Conservation (phyloP, 164 flowering plant species). For the Tetracentron sinense region DNA sequence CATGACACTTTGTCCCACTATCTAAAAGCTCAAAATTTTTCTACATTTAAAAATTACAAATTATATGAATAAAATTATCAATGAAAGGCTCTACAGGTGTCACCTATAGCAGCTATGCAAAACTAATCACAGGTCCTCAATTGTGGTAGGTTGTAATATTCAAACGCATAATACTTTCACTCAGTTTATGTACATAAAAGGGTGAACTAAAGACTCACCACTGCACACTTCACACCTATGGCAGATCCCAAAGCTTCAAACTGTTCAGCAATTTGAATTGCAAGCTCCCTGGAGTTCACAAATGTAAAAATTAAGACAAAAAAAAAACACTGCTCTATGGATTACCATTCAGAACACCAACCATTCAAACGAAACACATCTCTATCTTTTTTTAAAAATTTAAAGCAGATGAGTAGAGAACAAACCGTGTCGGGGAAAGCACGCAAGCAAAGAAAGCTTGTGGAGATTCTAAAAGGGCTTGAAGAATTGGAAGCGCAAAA, state of each 20-base stretch:
- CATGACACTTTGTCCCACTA: too few species aligned
- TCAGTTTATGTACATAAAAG: neutral
- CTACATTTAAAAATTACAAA: too few species aligned
- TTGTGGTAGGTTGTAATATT: too few species aligned
- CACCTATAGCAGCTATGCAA: too few species aligned
- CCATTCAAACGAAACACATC: neutral
- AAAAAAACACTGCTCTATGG: neutral
- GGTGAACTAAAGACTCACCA: constrained; percentile 42
- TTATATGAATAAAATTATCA: too few species aligned
- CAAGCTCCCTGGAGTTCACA: constrained; percentile 76
- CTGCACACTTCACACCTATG: constrained; percentile 71
- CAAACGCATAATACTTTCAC: too few species aligned
- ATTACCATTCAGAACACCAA: neutral
- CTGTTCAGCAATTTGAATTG: constrained; percentile 91
- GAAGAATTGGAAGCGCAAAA: constrained; percentile 85
- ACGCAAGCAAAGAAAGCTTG: constrained; percentile 79
- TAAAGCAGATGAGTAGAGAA: neutral
- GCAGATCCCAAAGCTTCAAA: constrained; percentile 82
- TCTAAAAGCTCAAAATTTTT: too few species aligned
- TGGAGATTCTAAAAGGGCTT: constrained; percentile 52
- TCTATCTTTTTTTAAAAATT: neutral
- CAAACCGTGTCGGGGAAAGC: constrained; percentile 80
- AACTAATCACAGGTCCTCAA: neutral
- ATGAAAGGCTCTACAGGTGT: too few species aligned
- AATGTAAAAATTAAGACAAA: too few species aligned